Conservation (phyloP, 768 basidiomycete genomes). For the Podaxis pistillaris region DNA sequence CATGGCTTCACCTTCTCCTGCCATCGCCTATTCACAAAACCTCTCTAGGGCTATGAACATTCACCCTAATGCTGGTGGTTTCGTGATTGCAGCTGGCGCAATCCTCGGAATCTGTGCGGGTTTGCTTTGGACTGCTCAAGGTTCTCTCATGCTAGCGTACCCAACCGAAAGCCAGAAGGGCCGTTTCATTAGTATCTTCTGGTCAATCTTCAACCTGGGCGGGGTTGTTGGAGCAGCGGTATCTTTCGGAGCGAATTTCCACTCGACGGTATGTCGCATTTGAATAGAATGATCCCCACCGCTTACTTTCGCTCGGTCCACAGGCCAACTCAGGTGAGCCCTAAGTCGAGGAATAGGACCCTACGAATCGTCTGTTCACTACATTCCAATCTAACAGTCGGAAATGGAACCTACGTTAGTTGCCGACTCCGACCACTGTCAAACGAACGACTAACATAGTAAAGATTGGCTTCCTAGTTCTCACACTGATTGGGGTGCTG, state of each 20-base stretch:
- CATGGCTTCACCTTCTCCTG: background rate
- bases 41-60: conserved; percentile 62
- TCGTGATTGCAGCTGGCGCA: conserved; percentile 71
- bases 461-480: conserved; percentile 68
- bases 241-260: conserved; percentile 67
- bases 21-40: background rate
- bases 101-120: conserved; percentile 71
- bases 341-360: background rate
- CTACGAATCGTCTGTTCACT: background rate
- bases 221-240: conserved; percentile 78
- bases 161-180: conserved; percentile 81
- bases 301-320: conserved; percentile 21
- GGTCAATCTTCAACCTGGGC: conserved; percentile 82
- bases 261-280: conserved; percentile 48
- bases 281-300: background rate
- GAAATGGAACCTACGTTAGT: conserved; percentile 74
- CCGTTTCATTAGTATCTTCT: conserved; percentile 74
- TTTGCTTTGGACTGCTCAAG: conserved; percentile 82
- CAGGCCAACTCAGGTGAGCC: conserved; percentile 39
- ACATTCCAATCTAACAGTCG: conserved; percentile 36
- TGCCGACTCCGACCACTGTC: background rate
- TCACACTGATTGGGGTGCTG: conserved; percentile 65
- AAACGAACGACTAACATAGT: conserved; percentile 22
- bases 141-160: conserved; percentile 82
- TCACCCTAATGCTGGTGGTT: conserved; percentile 55